Base-by-base conservation (phyloP, 2,329 filamentous ascomycete species). In the Aspergillus sp. region DNA sequence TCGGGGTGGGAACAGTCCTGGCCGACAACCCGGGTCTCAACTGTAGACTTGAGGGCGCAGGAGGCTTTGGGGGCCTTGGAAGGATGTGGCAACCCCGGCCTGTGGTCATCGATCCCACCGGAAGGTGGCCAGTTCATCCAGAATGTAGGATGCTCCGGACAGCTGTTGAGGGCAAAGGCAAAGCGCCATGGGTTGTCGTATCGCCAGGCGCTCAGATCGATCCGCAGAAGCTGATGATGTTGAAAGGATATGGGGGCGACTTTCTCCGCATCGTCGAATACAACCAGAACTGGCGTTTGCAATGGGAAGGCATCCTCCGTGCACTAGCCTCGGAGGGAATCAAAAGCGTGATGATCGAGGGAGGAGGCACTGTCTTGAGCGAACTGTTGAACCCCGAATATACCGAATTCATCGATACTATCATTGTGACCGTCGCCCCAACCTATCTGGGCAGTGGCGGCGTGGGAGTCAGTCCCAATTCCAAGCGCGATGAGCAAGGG, bases 391-490 rank as follows among this genome's bases (percentile, higher is more conserved):
- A 81, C 36, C 77, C 82, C 2, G 74, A 76, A 24, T 83, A 85
- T 62, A 76, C 82, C 14, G 62, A 68, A n/a, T 74, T 91, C 8
- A 78, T 95, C 40, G 82, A 90, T 65, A 87, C 87, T 2, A 85
- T 96, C 45, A 88, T 97, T 62, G 80, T 96, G 52, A 96, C 93
- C 0, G 85, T 96, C 64, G 91, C 93, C 3, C 93, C 93, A 8
- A 90, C 85, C 0, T 97, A 90, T 83, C 78, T 97, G n/a, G 93
- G 93, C 1, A 79, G 82, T 54, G 90, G 89, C 2, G 90, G 90
- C 7, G 89, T 96, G 9, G 79, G 85, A 10, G 89, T 96, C 2
- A 86, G 84, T 44, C 93, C 92, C 2, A 77, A 82, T 17, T 78
- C 83, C 32, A 80, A 78, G 38, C 63, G 69, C 2, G 79, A 79